Percentiles rank a stretch among this genome's conserved stretches.
Evolutionary conservation across 148 eudicot genomes (phyloP).

Genomic region (Polygonum aviculare): DNA sequence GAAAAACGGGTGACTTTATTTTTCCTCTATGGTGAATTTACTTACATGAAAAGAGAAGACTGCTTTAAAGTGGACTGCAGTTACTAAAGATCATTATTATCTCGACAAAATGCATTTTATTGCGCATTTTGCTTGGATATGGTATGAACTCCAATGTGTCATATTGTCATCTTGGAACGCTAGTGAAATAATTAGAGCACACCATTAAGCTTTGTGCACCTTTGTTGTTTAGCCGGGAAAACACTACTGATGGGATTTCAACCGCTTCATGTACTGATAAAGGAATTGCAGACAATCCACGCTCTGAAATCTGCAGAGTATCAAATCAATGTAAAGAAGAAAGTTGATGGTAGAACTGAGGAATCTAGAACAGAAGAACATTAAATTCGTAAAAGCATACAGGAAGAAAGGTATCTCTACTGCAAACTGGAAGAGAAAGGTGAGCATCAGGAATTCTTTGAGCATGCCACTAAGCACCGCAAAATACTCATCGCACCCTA

Average conservation of each 20-base stretch:
- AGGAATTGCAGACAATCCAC: conserved; percentile 44
- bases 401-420: conserved; percentile 55
- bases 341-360: too few relatives aligned
- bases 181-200: not conserved
- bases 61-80: not conserved
- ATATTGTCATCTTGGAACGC: not conserved
- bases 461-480: conserved; percentile 84
- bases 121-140: not conserved
- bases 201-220: not conserved
- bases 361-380: not conserved
- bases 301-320: conserved; percentile 48
- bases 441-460: conserved; percentile 32
- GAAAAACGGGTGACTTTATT: not conserved
- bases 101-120: not conserved
- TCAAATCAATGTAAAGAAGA: not conserved
- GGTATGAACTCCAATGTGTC: not conserved
- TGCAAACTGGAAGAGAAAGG: conserved; percentile 45
- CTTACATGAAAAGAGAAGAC: not conserved
- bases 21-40: not conserved
- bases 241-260: too few relatives aligned
- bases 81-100: not conserved
- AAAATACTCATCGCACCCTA: conserved; percentile 91
- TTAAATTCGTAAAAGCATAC: conserved; percentile 29
- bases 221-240: not conserved
- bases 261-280: conserved; percentile 60